Evolutionary conservation across 2,329 filamentous ascomycete genomes (phyloP).

Genomic region (Xylariaceae sp.): DNA sequence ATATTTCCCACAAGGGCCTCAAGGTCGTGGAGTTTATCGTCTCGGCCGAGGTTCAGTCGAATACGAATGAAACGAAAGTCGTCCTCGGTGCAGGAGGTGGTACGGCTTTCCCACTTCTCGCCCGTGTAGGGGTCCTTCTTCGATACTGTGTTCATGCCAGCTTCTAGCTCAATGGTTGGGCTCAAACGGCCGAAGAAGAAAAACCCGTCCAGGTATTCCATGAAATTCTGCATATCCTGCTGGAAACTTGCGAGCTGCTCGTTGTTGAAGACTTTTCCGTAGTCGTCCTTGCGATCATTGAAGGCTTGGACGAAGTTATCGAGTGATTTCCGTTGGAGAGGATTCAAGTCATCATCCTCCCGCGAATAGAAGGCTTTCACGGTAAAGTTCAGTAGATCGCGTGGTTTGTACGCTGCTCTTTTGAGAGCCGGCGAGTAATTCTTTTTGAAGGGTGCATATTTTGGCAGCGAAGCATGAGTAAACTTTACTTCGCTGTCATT

Average conservation of each 20-base stretch:
- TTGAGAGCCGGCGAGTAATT: conserved; percentile 11
- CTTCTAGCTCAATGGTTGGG: conserved; percentile 1
- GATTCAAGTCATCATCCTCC: conserved; percentile 11
- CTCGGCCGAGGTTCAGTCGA: conserved; percentile 15
- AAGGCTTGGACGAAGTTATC: conserved; percentile 7
- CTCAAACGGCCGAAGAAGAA: conserved; percentile 32
- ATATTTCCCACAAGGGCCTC: conserved; percentile 21
- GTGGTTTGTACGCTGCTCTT: conserved; percentile 20
- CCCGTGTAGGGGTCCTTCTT: not conserved
- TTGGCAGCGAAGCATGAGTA: not conserved
- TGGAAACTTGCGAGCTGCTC: not conserved
- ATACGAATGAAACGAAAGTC: conserved; percentile 5
- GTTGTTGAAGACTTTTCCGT: not conserved
- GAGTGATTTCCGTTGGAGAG: conserved; percentile 13
- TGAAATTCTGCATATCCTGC: conserved; percentile 8
- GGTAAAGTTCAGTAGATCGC: conserved; percentile 30
- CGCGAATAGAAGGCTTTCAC: conserved; percentile 28
- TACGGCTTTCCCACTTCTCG: too few species aligned
- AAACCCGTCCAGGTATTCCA: conserved; percentile 26
- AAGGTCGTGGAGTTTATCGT: conserved; percentile 2
- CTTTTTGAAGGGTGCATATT: not conserved
- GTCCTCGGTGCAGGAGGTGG: not conserved
- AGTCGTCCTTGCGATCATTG: not conserved
- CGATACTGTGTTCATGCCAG: conserved; percentile 13
- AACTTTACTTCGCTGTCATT: too few species aligned